These are phyloP conservation scores for Aspergillus felis DNA, from an alignment of 2,329 filamentous ascomycete species.

Conservation along the genomic window DNA sequence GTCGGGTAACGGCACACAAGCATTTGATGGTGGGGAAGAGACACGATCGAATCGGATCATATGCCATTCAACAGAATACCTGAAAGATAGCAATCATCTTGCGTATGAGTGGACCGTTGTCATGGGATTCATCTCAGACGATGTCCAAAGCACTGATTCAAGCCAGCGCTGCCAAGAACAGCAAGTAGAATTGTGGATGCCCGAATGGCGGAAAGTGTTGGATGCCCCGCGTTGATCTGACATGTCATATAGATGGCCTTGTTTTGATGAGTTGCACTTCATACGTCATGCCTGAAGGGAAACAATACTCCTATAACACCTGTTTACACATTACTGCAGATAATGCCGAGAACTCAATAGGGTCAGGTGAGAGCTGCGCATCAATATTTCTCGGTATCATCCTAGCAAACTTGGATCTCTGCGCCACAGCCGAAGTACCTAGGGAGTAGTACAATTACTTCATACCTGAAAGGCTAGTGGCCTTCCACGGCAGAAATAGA, in stretches of 20 bases:
- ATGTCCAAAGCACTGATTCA: background rate
- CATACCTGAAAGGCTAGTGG: too few species aligned
- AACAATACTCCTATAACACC: background rate
- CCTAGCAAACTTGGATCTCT: background rate
- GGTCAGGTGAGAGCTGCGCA: too few species aligned
- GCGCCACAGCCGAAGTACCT: too few species aligned
- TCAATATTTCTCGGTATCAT: background rate
- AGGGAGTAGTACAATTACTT: too few species aligned
- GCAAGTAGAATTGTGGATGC: background rate
- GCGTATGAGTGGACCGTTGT: background rate
- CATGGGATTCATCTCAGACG: background rate
- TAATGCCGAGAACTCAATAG: background rate
- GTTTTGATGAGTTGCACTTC: background rate
- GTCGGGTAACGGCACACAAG: slow-evolving; percentile 6
- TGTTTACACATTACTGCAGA: background rate
- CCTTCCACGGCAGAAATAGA: too few species aligned
- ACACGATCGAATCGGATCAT: background rate
- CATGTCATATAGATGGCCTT: background rate
- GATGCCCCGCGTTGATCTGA: background rate
- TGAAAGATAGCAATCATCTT: background rate
- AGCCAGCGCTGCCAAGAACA: background rate
- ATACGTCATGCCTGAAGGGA: background rate
- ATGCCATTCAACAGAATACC: background rate
- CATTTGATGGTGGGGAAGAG: background rate
- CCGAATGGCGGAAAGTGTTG: background rate